Base-by-base conservation (phyloP, 768 basidiomycete genomes). In the Suillus occidentalis region DNA sequence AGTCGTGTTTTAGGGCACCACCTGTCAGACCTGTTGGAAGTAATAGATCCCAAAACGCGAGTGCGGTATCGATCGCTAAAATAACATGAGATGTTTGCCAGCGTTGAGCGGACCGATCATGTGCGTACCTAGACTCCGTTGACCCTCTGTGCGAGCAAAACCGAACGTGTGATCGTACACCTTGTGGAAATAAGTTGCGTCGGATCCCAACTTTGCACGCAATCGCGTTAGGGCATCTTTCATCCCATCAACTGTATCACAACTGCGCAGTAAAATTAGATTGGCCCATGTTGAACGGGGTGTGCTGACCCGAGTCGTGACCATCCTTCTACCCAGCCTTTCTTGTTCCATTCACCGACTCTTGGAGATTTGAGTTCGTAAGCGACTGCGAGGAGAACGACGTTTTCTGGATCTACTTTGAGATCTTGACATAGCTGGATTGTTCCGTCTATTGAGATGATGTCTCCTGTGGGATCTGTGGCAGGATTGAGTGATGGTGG, bases 281-380 rank as follows among this genome's bases (percentile, higher is more conserved):
- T 25, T n/a, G 31, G 25, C 40, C 16, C 8, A 25, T 47, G 31
- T 67, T 47, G 8, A 43, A 45, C 34, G 52, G 25, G 58, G 42
- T 18, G 43, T 55, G 77, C 89, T 64, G 70, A 91, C 91, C 89
- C 85, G 42, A 91, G 77, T 16, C 70, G 73, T 75, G 87, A 90
- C 93, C 94, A 94, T 1, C 93, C 94, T 0, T 92, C 90, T 42
- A 86, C 70, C 92, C 92, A 96, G 0, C 87, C 89, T 65, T 85
- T 79, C 67, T 79, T 83, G 39, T 80, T 81, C 89, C 93, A 97
- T 64, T 84, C 81, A 2, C 91, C 93, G 60, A 96, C 79, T 65
- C 79, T 71, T 0, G 89, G 90, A 6, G 91, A 91, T 72, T 90
- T 89, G 31, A 94, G 83, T 70, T 94, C 91, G 70, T 83, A 92